These are phyloP conservation scores for Hapsidospora chrysogenum DNA, from an alignment of 495 filamentous ascomycete species.

Conservation along the genomic window DNA sequence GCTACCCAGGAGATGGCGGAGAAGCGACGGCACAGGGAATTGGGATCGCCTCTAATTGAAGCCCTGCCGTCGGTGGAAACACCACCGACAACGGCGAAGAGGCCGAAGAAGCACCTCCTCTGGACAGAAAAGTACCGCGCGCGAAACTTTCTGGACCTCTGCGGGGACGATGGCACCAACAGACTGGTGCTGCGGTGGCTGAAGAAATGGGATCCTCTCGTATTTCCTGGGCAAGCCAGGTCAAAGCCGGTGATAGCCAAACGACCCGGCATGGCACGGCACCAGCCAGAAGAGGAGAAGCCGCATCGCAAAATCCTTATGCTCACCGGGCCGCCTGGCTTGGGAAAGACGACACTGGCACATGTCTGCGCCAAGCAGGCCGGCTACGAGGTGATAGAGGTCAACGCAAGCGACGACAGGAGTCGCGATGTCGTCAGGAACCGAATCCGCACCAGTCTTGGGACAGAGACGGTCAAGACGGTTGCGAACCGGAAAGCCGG, in stretches of 20 bases:
- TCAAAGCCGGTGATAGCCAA: conserved; percentile 23
- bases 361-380: conserved; percentile 93
- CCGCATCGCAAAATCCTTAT: conserved; percentile 74
- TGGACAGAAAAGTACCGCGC: conserved; percentile 92
- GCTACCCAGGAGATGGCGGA: conserved; percentile 30
- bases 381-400: conserved; percentile 85
- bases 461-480: conserved; percentile 81
- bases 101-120: conserved; percentile 33
- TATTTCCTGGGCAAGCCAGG: conserved; percentile 59
- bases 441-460: conserved; percentile 71
- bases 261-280: conserved; percentile 14
- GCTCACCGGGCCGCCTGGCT: conserved; percentile 75
- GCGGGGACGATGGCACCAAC: conserved; percentile 90
- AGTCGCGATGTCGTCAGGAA: conserved; percentile 70
- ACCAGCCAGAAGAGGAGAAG: conserved; percentile 40
- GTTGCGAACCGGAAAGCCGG: conserved; percentile 45
- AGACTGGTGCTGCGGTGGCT: conserved; percentile 84
- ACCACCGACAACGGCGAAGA: conserved; percentile 17
- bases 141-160: conserved; percentile 75
- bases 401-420: conserved; percentile 72
- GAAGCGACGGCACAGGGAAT: conserved; percentile 4
- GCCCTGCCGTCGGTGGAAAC: conserved; percentile 19
- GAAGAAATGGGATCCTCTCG: conserved; percentile 82
- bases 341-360: conserved; percentile 91
- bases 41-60: conserved; percentile 9